A percentile compares a stretch with the other conserved stretches of the same genome.
phyloP scores from a whole-genome alignment of 2,329 filamentous ascomycete genomes.

The Penicillium sp. region DNA sequence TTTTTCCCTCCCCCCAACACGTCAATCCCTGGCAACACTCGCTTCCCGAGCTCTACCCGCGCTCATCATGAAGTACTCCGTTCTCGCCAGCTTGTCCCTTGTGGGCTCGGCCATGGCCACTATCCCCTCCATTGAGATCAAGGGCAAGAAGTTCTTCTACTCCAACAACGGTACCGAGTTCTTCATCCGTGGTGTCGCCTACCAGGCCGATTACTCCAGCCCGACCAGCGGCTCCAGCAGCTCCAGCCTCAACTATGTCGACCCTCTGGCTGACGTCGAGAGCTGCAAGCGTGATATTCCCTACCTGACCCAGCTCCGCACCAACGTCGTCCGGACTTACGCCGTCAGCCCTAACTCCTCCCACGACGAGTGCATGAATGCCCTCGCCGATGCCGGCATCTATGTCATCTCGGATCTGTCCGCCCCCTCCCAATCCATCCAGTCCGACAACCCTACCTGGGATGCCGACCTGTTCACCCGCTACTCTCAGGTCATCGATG shows the following conservation, averaged over 20 bases:
- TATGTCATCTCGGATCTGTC: slow-evolving; percentile 93
- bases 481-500: slow-evolving; percentile 84
- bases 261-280: slow-evolving; percentile 77
- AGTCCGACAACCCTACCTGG: slow-evolving; percentile 80
- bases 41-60: slow-evolving; percentile 17
- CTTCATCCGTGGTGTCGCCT: slow-evolving; percentile 89
- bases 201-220: slow-evolving; percentile 74
- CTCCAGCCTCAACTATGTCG: slow-evolving; percentile 66
- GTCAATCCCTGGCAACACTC: slow-evolving; percentile 26
- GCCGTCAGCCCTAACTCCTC: slow-evolving; percentile 80
- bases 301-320: slow-evolving; percentile 75
- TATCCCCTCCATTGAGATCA: slow-evolving; percentile 65
- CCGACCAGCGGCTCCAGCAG: slow-evolving; percentile 54
- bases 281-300: slow-evolving; percentile 86
- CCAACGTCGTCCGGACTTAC: slow-evolving; percentile 95
- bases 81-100: slow-evolving; percentile 59
- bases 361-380: slow-evolving; percentile 83
- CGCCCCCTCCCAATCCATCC: slow-evolving; percentile 81
- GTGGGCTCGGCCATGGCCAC: slow-evolving; percentile 56
- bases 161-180: slow-evolving; percentile 78
- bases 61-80: slow-evolving; percentile 61
- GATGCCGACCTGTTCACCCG: slow-evolving; percentile 76
- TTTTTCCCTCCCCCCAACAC: slow-evolving; percentile 16
- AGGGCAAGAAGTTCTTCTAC: slow-evolving; percentile 90
- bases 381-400: slow-evolving; percentile 84